Evolutionary conservation across 176 grass and related monocot species (phyloP), one percentile per base, ranked within the genome.

Genomic region (Rhipidocladum racemiflorum): DNA sequence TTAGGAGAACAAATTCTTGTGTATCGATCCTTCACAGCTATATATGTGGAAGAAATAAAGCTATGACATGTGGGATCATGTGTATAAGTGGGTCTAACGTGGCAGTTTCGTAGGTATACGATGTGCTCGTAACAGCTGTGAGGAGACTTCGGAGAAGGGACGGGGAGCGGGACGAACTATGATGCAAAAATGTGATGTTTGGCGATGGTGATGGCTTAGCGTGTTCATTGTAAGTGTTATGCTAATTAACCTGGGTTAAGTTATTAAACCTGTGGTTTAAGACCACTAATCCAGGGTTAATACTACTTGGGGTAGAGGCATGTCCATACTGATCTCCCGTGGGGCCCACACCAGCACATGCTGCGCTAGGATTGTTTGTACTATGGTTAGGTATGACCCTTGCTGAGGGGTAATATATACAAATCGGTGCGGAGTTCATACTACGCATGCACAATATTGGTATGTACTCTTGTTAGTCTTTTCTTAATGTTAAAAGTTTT

Each of bases 181-280:
- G 79, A 86, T 81, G 70, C 84, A 65, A 51, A 75, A 77, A 39
- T 90, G 88, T 89, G 85, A 91, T 80, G 83, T 81, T 75, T 74
- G 73, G 63, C 60, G 91, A 97, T 74, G 81, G 84, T 68, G 87
- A 93, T 84, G 89, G 83, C 80, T 90, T 82, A 86, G 81, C 61
- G 77, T 63, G 89, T 75, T 76, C 75, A 85, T 84, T 80, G 54
- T 63, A 73, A 77, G 87, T 83, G 79, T 87, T 48, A 81, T 80
- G 80, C 71, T 72, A 78, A 55, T 84, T 83, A 93, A 88, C 89
- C 76, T 57, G 21, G 86, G 94, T 97, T 97, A 87, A 72, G 68
- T 43, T 20, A 6, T 36, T 87, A 83, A 91, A 83, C 83, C 60
- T 46, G 30, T 68, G 88, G 85, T 93, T 89, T 76, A 54, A 32